Evolutionary conservation across 1,284 basidiomycete species (phyloP).

Genomic region (Trichosporon sp.): DNA sequence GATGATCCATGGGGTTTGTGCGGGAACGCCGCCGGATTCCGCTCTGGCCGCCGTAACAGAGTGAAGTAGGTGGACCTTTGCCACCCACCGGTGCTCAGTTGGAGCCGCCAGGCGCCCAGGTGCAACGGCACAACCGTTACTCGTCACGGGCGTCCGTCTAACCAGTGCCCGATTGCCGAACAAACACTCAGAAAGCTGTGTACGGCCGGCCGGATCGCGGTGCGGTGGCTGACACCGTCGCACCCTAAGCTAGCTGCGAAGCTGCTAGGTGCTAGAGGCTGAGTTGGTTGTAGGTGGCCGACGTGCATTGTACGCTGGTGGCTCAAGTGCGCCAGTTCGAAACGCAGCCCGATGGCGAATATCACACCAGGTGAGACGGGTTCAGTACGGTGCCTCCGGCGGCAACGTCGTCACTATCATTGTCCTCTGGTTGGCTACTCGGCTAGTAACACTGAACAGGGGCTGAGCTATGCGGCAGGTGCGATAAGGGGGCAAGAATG

Average conservation of each 20-base stretch:
- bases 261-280: background rate
- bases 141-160: background rate
- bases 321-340: background rate
- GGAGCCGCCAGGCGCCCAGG: no score
- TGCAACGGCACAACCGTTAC: background rate
- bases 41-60: no score
- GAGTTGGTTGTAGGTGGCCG: no score
- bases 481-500: background rate
- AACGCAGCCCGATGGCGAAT: no score
- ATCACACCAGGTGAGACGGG: background rate
- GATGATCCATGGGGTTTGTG: background rate
- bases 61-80: no score
- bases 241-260: no score
- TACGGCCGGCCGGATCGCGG: background rate
- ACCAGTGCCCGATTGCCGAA: background rate
- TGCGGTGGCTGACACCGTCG: no score
- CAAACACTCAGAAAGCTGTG: background rate
- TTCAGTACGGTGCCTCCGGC: background rate
- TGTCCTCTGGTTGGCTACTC: background rate
- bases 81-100: no score
- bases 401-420: background rate
- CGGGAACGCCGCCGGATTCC: background rate
- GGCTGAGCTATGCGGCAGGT: background rate
- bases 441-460: background rate
- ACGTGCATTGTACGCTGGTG: background rate